Evolutionary conservation across 257 asterid genomes (phyloP).

Genomic region (Penstemon barbatus): DNA sequence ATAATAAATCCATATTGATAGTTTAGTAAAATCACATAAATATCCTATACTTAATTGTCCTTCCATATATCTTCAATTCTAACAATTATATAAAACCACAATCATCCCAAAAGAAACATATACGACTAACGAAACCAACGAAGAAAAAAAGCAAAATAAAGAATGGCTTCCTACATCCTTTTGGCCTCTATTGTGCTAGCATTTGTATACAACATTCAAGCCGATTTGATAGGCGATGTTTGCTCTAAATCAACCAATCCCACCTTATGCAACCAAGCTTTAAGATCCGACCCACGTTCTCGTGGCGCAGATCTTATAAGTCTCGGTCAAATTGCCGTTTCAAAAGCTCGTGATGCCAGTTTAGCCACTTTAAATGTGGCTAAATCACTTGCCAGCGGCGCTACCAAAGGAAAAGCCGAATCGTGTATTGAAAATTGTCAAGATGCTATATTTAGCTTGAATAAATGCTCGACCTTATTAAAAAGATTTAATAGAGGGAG

Average conservation of each 20-base stretch:
- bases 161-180: background rate
- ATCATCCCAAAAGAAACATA: too few species aligned
- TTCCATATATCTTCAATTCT: too few species aligned
- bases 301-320: slow-evolving; percentile 14
- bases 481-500: background rate
- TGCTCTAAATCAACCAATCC: too few species aligned
- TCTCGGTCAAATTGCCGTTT: background rate
- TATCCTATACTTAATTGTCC: too few species aligned
- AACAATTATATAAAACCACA: too few species aligned
- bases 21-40: too few species aligned
- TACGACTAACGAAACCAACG: too few species aligned
- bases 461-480: background rate
- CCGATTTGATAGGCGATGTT: background rate
- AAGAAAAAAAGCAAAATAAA: too few species aligned
- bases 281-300: too few species aligned
- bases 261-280: too few species aligned
- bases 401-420: background rate
- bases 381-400: background rate
- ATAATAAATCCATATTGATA: too few species aligned
- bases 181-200: slow-evolving; percentile 16
- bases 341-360: background rate
- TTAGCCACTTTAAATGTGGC: background rate
- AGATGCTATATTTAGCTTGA: slow-evolving; percentile 7
- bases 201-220: background rate
- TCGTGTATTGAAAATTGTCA: slow-evolving; percentile 28